Evolutionary conservation across 768 basidiomycete species (phyloP).

Genomic region (Termitomyces sp.): DNA sequence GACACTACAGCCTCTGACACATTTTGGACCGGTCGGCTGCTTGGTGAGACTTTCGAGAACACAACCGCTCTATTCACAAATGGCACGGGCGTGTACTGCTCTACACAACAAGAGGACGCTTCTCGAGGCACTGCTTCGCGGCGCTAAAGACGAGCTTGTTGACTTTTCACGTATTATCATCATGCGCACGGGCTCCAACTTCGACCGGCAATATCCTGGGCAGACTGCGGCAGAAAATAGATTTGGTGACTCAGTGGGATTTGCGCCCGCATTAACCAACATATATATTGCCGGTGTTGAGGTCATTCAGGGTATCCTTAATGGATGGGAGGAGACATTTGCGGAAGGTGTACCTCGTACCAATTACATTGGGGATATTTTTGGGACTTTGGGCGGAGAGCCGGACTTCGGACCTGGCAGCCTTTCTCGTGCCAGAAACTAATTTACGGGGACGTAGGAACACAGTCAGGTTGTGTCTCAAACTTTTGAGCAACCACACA

Average conservation of each 20-base stretch:
- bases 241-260: constrained; percentile 3
- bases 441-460: neutral
- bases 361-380: neutral
- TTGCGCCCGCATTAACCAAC: neutral
- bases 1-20: constrained; percentile 9
- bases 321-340: neutral
- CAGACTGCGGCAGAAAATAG: constrained; percentile 6
- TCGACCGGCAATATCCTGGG: constrained; percentile 8
- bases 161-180: constrained; percentile 10
- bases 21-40: constrained; percentile 5
- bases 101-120: constrained; percentile 11
- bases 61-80: constrained; percentile 9
- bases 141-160: constrained; percentile 2
- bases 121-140: constrained; percentile 8
- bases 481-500: neutral
- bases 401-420: neutral
- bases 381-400: neutral
- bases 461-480: neutral
- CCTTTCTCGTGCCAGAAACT: neutral
- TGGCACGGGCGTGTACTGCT: constrained; percentile 8
- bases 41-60: constrained; percentile 7
- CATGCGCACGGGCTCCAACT: constrained; percentile 10
- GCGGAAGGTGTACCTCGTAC: neutral
- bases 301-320: neutral
- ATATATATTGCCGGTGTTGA: neutral